phyloP scores from a whole-genome alignment of 2,329 filamentous ascomycete genomes.

The Aureobasidium mangrovei region DNA sequence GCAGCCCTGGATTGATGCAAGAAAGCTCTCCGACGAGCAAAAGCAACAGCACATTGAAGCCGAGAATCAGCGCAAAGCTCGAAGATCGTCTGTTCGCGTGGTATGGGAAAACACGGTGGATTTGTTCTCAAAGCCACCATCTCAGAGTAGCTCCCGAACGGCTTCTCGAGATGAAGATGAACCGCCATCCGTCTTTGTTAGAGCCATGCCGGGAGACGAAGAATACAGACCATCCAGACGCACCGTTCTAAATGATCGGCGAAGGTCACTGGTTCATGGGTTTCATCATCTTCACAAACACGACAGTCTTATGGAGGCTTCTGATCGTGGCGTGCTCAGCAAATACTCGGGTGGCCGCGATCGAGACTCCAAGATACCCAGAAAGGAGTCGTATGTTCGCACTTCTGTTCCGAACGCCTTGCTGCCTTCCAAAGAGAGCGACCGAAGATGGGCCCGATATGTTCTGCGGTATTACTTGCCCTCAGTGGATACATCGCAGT shows the following conservation, averaged over 20 bases:
- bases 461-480: background rate
- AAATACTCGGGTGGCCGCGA: slow-evolving; percentile 7
- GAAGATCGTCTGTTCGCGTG: slow-evolving; percentile 4
- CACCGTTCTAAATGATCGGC: background rate
- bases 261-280: slow-evolving; percentile 8
- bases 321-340: slow-evolving; percentile 1
- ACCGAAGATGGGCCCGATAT: slow-evolving; percentile 4
- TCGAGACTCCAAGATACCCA: slow-evolving; percentile 5
- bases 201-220: slow-evolving; percentile 9
- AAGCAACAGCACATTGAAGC: slow-evolving; percentile 7
- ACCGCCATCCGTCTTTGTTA: background rate
- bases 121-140: slow-evolving; percentile 1
- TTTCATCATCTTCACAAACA: slow-evolving; percentile 4
- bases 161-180: background rate
- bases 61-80: background rate
- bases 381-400: slow-evolving; percentile 5
- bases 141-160: background rate
- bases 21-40: slow-evolving; percentile 7
- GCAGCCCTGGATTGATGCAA: slow-evolving; percentile 9
- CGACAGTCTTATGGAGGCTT: background rate
- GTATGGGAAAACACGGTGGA: background rate
- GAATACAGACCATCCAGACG: slow-evolving; percentile 2
- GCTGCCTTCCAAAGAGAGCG: background rate
- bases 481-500: slow-evolving; percentile 1
- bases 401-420: slow-evolving; percentile 5